Evolutionary conservation across 139 green algal genomes (phyloP).

Genomic region (Chlamydomonas applanata): DNA sequence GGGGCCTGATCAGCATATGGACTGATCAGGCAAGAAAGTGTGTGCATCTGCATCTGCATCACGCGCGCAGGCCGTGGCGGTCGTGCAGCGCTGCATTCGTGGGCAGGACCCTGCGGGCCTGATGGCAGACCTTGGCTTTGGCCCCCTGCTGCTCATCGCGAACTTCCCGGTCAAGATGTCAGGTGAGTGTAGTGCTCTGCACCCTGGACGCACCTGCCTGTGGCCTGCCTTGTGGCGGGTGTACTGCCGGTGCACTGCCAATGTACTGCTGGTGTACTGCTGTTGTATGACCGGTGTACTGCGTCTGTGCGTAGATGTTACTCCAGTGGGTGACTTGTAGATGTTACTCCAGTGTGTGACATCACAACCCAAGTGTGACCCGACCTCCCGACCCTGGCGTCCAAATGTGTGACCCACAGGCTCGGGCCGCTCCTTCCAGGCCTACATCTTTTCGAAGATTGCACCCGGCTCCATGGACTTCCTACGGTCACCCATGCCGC

Average conservation of each 20-base stretch:
- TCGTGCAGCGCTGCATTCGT: conserved; percentile 80
- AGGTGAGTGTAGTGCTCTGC: no score
- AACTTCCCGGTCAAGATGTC: conserved; percentile 86
- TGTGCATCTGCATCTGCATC: background rate
- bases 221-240: no score
- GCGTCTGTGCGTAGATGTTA: no score
- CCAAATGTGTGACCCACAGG: conserved; percentile 43
- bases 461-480: background rate
- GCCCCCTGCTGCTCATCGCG: conserved; percentile 63
- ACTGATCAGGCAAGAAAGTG: no score
- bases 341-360: background rate
- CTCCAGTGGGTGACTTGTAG: background rate
- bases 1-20: no score
- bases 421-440: conserved; percentile 76
- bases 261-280: no score
- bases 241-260: no score
- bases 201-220: no score
- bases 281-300: no score
- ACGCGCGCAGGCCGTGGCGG: conserved; percentile 57
- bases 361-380: background rate
- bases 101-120: conserved; percentile 43
- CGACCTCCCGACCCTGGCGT: background rate
- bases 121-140: conserved; percentile 81
- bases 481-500: no score
- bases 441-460: conserved; percentile 77